A percentile compares a stretch with the other conserved stretches of the same genome.
phyloP scores from a whole-genome alignment of 1,284 basidiomycete genomes.

The Ganoderma resinaceum region DNA sequence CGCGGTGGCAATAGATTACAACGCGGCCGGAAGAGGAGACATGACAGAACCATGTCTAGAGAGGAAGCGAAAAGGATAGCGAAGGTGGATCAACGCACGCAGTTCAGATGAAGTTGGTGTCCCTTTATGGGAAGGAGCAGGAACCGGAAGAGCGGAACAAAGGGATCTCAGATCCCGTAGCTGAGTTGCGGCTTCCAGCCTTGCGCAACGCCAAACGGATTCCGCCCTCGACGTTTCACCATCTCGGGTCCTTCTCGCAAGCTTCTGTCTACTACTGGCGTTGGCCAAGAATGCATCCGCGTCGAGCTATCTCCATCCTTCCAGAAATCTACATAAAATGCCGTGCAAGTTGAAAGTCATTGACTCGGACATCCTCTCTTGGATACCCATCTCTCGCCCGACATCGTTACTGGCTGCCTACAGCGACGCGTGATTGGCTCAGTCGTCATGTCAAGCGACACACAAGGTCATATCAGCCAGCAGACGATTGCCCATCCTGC shows the following conservation, averaged over 20 bases:
- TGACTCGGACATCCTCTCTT: not conserved
- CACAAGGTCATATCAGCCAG: not conserved
- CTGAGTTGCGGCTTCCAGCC: not conserved
- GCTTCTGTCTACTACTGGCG: not conserved
- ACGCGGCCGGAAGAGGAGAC: not conserved
- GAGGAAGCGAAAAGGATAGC: not conserved
- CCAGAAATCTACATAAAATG: not conserved
- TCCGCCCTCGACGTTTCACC: not conserved
- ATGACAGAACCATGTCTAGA: not conserved
- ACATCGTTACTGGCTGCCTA: not conserved
- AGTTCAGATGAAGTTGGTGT: not conserved
- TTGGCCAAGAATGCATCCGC: not conserved
- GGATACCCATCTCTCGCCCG: not conserved
- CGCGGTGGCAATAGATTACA: not conserved
- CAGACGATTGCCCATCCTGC: not conserved
- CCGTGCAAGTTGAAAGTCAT: not conserved
- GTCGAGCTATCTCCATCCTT: not conserved
- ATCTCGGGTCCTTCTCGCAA: not conserved
- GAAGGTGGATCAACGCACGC: not conserved
- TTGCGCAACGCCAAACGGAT: not conserved
- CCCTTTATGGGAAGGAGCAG: not conserved
- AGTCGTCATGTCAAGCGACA: not conserved
- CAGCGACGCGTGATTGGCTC: not conserved
- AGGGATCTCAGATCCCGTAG: not conserved
- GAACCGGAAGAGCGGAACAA: not conserved